Percentiles rank a stretch among this genome's conserved stretches.
Evolutionary conservation across 345 rosid genomes (phyloP).

Genomic region (Camelina laxa): DNA sequence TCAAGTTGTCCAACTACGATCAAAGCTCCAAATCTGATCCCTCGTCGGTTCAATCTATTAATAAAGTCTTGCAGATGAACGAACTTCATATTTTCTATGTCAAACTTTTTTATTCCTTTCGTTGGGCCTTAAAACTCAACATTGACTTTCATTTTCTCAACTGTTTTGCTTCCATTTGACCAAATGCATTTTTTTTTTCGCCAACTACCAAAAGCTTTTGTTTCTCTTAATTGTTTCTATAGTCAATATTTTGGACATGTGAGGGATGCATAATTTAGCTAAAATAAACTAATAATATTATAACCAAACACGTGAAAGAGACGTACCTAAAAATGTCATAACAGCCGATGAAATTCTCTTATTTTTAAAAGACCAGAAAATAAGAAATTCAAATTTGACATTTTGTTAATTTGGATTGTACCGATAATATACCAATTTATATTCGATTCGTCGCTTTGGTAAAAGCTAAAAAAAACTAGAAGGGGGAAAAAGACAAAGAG

Average conservation of each 20-base stretch:
- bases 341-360: not conserved
- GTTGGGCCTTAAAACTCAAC: not conserved
- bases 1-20: not conserved
- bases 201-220: not conserved
- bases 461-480: conserved; percentile 17
- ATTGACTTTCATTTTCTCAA: not conserved
- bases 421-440: not conserved
- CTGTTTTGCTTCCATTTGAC: conserved; percentile 11
- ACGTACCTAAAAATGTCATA: conserved; percentile 25
- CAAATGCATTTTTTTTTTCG: not conserved
- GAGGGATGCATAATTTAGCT: not conserved
- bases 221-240: not conserved
- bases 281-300: not conserved
- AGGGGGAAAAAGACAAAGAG: conserved; percentile 7
- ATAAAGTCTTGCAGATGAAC: not conserved
- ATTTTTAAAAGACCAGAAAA: not conserved
- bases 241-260: conserved; percentile 2
- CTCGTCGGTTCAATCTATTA: not conserved
- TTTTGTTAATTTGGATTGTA: conserved; percentile 10
- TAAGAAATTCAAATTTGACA: not conserved
- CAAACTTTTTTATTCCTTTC: not conserved
- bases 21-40: not conserved
- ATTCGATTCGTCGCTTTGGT: conserved; percentile 33
- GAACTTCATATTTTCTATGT: not conserved
- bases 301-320: conserved; percentile 34